phyloP scores from a whole-genome alignment of 129 eudicot genomes.

The Kitagawia praeruptora region DNA sequence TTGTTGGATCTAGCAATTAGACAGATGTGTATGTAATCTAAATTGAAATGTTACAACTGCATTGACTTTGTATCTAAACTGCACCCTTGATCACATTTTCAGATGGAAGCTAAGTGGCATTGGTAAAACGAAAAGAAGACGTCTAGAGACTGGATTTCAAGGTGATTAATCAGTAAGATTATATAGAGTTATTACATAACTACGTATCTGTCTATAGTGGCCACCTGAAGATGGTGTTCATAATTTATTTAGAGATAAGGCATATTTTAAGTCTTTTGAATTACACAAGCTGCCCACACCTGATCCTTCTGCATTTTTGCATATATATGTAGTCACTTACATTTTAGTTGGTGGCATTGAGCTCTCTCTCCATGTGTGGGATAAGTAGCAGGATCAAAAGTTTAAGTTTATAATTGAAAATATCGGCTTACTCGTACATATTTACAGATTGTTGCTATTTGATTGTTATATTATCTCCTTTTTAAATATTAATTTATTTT shows the following conservation, averaged over 20 bases:
- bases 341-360: background rate
- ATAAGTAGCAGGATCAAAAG: background rate
- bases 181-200: too few species aligned
- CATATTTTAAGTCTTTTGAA: background rate
- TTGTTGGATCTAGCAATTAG: background rate
- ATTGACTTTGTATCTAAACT: constrained; percentile 12
- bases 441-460: background rate
- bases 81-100: constrained; percentile 29
- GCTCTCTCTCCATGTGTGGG: background rate
- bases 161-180: constrained; percentile 35
- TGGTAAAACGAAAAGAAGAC: constrained; percentile 54
- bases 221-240: background rate
- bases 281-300: background rate
- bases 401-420: background rate
- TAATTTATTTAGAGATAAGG: background rate
- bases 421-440: background rate
- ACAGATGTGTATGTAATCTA: constrained; percentile 54
- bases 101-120: constrained; percentile 63
- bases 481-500: too few species aligned
- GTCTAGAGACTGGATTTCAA: constrained; percentile 53
- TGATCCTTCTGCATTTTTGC: background rate
- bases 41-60: background rate
- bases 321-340: background rate
- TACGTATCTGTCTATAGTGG: too few species aligned
- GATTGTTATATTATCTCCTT: too few species aligned